Base-by-base conservation (phyloP, 2,329 filamentous ascomycete species). In the Fusarium udum region DNA sequence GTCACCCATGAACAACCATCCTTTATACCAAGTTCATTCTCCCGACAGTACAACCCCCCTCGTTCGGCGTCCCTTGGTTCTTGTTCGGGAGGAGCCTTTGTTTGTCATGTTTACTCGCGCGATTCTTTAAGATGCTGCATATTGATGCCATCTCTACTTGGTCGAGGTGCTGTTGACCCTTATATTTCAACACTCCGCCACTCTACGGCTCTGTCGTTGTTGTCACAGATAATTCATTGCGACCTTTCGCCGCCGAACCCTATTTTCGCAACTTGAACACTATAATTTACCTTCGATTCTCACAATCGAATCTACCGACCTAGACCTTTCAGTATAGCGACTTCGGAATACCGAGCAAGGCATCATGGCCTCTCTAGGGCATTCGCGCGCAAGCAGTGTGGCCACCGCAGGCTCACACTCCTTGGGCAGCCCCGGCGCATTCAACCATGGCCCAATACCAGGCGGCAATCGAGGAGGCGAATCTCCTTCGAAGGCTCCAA, bases 371-470 rank as follows among this genome's bases (percentile, higher is more conserved):
- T 78, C 77, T 48, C 42, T 78, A 22, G 74, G 75, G 57, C 77
- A 78, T 58, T 70, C 75, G 51, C 75, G 74, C 67, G 68, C 76
- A 59, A 76, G 66, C 48, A 78, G 77, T 68, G 64, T 78, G 42
- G 72, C 70, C 72, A 75, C 77, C 61, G 72, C 72, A 51, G 74
- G 75, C 65, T 77, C 72, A 55, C 76, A 76, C 72, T 71, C 77
- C 64, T 79, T 82, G 76, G 81, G 81, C 64, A 72, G 74, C 67
- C 76, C 80, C 75, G 75, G 77, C 63, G 75, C 76, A 69, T 75
- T 79, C 65, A 77, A 75, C 57, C 76, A 79, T 63, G 76, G 80
- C 51, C 68, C 79, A 37, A 77, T 76, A 71, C 77, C 75, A 65
- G 71, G 74, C 56, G 76, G 76, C 42, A 75, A 73, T 34, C 78